phyloP scores from a whole-genome alignment of 2,329 filamentous ascomycete genomes.

The Hansfordia pulvinata region DNA sequence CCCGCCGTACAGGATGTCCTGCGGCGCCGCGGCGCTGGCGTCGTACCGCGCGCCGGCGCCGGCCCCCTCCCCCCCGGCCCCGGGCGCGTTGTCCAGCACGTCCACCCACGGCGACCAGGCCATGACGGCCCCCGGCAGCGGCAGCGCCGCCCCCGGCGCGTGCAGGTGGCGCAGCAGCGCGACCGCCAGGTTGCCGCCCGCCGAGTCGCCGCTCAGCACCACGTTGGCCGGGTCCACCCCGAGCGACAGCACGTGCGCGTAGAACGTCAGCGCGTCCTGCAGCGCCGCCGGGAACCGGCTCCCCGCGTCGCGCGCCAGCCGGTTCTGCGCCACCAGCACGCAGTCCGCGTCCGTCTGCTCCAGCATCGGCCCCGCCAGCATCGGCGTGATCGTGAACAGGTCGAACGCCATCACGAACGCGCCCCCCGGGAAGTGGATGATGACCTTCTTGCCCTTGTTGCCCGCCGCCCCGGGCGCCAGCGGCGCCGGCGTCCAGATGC shows the following conservation, averaged over 20 bases:
- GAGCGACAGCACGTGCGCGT: conserved; percentile 27
- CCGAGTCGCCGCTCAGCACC: conserved; percentile 31
- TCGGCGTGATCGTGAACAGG: conserved; percentile 15
- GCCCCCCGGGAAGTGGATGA: conserved; percentile 34
- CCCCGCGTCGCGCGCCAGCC: conserved; percentile 26
- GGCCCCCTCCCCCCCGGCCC: too few species aligned
- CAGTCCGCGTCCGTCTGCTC: conserved; percentile 20
- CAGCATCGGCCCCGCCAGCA: too few species aligned
- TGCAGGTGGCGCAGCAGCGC: conserved; percentile 32
- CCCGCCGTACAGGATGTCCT: conserved; percentile 22
- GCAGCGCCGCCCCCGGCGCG: conserved; percentile 17
- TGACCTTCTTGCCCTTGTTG: conserved; percentile 11
- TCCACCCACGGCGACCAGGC: conserved; percentile 16
- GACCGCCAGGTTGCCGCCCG: conserved; percentile 30
- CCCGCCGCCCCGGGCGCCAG: background rate
- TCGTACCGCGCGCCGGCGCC: conserved; percentile 1
- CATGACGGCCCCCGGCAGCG: conserved; percentile 19
- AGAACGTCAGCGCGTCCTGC: conserved; percentile 31
- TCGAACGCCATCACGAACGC: conserved; percentile 27
- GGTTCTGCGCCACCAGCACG: conserved; percentile 31
- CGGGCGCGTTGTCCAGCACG: too few species aligned
- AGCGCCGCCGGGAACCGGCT: conserved; percentile 31
- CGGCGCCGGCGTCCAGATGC: conserved; percentile 11
- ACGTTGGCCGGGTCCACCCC: conserved; percentile 24
- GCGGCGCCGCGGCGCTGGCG: conserved; percentile 7